phyloP scores from a whole-genome alignment of 768 basidiomycete species.

The Phaeotremella fagi region DNA sequence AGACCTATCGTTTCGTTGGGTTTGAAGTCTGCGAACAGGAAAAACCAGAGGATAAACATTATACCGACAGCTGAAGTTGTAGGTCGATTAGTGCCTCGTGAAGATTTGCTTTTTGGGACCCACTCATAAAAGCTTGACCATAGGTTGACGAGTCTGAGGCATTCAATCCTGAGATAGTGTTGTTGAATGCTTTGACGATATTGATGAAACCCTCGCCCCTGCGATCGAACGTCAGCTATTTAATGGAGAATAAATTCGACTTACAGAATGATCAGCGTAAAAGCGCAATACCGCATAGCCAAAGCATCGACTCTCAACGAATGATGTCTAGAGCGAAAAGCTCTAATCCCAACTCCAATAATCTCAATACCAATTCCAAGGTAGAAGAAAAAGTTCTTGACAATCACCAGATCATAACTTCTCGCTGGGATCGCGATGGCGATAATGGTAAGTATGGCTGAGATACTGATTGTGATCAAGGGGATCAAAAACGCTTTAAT shows the following conservation, averaged over 20 bases:
- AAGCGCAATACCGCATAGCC: slow-evolving; percentile 29
- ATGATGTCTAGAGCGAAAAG: neutral
- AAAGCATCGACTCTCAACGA: slow-evolving; percentile 10
- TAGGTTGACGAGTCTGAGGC: slow-evolving; percentile 19
- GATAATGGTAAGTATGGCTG: slow-evolving; percentile 12
- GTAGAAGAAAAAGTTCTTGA: slow-evolving; percentile 31
- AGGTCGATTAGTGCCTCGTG: neutral
- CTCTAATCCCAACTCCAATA: slow-evolving; percentile 3
- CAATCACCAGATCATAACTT: slow-evolving; percentile 2
- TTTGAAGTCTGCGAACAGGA: slow-evolving; percentile 25
- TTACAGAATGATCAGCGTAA: slow-evolving; percentile 37
- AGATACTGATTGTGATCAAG: slow-evolving; percentile 2
- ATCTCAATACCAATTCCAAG: slow-evolving; percentile 19
- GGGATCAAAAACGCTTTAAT: neutral
- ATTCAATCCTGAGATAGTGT: slow-evolving; percentile 27
- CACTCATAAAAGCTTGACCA: slow-evolving; percentile 22
- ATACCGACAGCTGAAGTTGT: slow-evolving; percentile 22
- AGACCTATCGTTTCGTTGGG: slow-evolving; percentile 8
- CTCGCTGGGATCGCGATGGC: slow-evolving; percentile 11
- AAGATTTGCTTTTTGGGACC: neutral
- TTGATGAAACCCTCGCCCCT: slow-evolving; percentile 41
- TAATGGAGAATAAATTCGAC: slow-evolving; percentile 1
- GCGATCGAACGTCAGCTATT: too few relatives aligned
- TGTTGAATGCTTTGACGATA: slow-evolving; percentile 25
- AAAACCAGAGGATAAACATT: slow-evolving; percentile 25